phyloP scores from a whole-genome alignment of 108 stramenopile species.

The Cyclostephanos invisitatus region DNA sequence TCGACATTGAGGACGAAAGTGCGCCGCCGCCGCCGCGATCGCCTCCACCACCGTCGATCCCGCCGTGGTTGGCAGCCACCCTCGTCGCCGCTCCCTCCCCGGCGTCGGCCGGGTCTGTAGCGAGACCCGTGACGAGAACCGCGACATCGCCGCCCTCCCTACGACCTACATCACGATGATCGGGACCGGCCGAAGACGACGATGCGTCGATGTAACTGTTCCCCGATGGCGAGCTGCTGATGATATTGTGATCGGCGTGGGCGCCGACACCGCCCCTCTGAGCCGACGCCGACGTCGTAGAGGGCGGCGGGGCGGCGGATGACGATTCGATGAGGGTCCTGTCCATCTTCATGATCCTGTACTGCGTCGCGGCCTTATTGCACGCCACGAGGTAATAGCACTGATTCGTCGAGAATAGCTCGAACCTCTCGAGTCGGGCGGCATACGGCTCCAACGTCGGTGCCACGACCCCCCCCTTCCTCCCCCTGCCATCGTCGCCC shows the following conservation, averaged over 20 bases:
- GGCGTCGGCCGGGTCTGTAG: background rate
- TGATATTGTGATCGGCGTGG: background rate
- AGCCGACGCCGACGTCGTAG: background rate
- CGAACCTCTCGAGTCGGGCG: slow-evolving; percentile 74
- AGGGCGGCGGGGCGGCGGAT: background rate
- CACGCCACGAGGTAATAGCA: slow-evolving; percentile 80
- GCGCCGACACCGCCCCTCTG: background rate
- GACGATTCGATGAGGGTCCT: slow-evolving; percentile 76
- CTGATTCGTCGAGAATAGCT: slow-evolving; percentile 78
- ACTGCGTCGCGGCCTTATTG: slow-evolving; percentile 66
- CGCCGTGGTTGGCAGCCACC: background rate
- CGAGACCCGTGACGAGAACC: too few relatives aligned
- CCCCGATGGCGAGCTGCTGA: background rate
- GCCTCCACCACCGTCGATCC: background rate
- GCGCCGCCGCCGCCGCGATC: background rate
- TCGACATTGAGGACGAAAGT: background rate
- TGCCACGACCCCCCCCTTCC: background rate
- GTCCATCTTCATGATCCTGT: slow-evolving; percentile 84
- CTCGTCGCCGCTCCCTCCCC: background rate
- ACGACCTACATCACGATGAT: too few relatives aligned
- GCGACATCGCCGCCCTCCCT: too few relatives aligned
- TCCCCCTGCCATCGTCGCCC: background rate
- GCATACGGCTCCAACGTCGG: slow-evolving; percentile 72
- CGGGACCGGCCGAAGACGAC: too few relatives aligned
- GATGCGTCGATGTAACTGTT: background rate